These are phyloP conservation scores for Colletotrichum lentis DNA, from an alignment of 2,329 filamentous ascomycete species.

Conservation along the genomic window DNA sequence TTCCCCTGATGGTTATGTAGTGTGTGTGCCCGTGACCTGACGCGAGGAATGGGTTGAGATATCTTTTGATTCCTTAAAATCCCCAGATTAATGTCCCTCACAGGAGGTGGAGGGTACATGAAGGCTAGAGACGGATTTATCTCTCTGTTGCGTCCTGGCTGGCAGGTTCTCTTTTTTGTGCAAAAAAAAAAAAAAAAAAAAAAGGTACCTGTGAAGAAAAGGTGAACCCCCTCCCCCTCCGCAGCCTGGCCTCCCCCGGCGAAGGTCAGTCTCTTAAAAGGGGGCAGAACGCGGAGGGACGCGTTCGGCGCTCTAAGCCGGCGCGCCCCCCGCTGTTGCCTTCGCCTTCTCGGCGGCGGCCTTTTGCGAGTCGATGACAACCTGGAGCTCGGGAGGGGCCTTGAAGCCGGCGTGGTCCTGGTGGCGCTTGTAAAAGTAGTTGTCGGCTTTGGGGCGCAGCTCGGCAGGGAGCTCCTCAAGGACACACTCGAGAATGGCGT, in stretches of 20 bases:
- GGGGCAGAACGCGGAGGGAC: slow-evolving; percentile 22
- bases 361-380: slow-evolving; percentile 65
- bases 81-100: slow-evolving; percentile 20
- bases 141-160: slow-evolving; percentile 6
- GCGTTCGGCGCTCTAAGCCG: slow-evolving; percentile 21
- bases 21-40: slow-evolving; percentile 10
- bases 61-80: slow-evolving; percentile 3
- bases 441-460: slow-evolving; percentile 73
- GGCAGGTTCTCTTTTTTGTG: slow-evolving; percentile 16
- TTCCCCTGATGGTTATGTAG: slow-evolving; percentile 10
- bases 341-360: slow-evolving; percentile 53
- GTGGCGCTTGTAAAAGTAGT: slow-evolving; percentile 90
- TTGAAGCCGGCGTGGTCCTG: slow-evolving; percentile 86
- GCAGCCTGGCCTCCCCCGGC: background rate
- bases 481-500: slow-evolving; percentile 76
- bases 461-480: slow-evolving; percentile 77
- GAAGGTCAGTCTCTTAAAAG: slow-evolving; percentile 7
- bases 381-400: slow-evolving; percentile 66
- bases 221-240: too few relatives aligned
- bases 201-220: background rate
- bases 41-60: background rate
- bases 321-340: slow-evolving; percentile 30
- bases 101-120: slow-evolving; percentile 6
- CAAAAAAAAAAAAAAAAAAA: slow-evolving; percentile 11
- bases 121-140: background rate